Percentiles rank a stretch among this genome's conserved stretches.
These are phyloP conservation scores for Tetragonia tetragonoides DNA, from an alignment of 148 eudicot genomes.

Conservation along the genomic window DNA sequence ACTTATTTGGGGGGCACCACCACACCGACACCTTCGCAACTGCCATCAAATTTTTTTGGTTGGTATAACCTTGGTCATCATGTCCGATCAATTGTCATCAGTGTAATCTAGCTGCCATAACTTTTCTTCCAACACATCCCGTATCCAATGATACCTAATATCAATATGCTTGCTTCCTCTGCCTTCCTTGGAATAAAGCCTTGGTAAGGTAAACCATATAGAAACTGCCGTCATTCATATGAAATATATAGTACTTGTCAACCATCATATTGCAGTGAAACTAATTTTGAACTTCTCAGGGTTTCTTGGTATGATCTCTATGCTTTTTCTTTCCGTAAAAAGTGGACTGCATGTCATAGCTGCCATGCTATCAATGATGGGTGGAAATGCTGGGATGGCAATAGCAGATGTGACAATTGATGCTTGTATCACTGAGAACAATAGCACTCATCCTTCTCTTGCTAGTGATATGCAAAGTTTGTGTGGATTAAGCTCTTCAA, in stretches of 20 bases:
- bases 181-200: not conserved
- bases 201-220: too few species aligned
- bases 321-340: constrained; percentile 23
- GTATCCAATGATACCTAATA: too few species aligned
- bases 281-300: constrained; percentile 17
- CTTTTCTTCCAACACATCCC: too few species aligned
- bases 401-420: constrained; percentile 37
- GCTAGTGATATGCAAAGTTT: constrained; percentile 38
- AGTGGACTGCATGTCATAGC: constrained; percentile 26
- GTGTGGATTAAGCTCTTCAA: constrained; percentile 34
- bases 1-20: too few species aligned
- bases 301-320: constrained; percentile 29
- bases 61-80: too few species aligned
- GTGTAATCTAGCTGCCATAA: too few species aligned
- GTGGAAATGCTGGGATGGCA: constrained; percentile 32
- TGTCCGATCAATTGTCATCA: too few species aligned
- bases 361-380: constrained; percentile 29
- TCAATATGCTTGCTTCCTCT: not conserved
- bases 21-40: too few species aligned
- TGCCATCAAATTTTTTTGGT: too few species aligned
- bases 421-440: constrained; percentile 32
- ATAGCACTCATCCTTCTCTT: constrained; percentile 27
- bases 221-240: too few species aligned
- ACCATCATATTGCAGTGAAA: not conserved
- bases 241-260: too few species aligned